These are phyloP conservation scores for Rhodotorula sp. DNA, from an alignment of 1,284 basidiomycete genomes.

Conservation along the genomic window DNA sequence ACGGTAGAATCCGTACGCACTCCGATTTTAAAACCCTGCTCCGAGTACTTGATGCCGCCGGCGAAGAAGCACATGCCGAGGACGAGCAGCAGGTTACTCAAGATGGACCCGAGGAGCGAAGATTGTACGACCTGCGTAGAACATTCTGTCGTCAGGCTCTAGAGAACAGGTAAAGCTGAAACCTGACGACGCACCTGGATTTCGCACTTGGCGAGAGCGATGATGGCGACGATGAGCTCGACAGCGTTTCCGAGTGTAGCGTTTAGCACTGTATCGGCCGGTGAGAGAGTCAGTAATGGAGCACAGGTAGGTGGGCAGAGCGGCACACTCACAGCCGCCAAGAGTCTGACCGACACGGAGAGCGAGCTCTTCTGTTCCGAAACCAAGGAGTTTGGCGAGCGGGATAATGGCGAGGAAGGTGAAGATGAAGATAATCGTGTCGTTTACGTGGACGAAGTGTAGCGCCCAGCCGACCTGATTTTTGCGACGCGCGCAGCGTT, in stretches of 20 bases:
- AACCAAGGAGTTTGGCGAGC: conserved; percentile 72
- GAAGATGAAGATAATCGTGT: conserved; percentile 45
- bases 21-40: conserved; percentile 55
- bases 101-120: conserved; percentile 67
- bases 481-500: not conserved
- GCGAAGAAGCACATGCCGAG: conserved; percentile 57
- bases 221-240: conserved; percentile 59
- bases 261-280: conserved; percentile 56
- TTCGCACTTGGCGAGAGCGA: conserved; percentile 47
- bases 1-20: not conserved
- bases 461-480: conserved; percentile 50
- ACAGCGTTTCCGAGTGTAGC: conserved; percentile 68
- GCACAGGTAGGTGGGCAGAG: not conserved
- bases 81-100: conserved; percentile 62
- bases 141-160: not conserved
- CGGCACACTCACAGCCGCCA: conserved; percentile 51
- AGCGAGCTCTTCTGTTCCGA: conserved; percentile 83
- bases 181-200: conserved; percentile 24
- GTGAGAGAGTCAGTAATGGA: not conserved
- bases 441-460: conserved; percentile 49
- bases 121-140: conserved; percentile 45
- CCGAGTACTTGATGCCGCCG: conserved; percentile 66
- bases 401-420: conserved; percentile 51
- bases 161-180: not conserved
- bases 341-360: conserved; percentile 71